Conservation (phyloP, 1,284 basidiomycete genomes). For the Cystobasidiaceae sp. region DNA sequence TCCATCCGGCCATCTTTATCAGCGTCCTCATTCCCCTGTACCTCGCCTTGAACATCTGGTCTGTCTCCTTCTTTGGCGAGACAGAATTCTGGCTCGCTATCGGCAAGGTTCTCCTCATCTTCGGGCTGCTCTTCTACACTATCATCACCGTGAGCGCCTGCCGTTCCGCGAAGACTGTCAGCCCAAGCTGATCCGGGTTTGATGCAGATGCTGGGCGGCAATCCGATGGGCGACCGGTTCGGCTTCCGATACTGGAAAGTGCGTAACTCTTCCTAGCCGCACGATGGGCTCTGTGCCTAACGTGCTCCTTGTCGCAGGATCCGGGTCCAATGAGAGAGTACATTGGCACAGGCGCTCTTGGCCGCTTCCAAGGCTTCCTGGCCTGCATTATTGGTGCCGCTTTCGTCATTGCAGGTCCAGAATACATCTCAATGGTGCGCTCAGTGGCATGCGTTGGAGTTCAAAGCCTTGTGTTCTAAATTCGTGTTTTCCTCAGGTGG, state of each 20-base stretch:
- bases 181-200: too few species aligned
- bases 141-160: too few species aligned
- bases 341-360: conserved; percentile 20
- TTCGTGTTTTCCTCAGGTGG: conserved; percentile 27
- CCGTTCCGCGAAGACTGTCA: too few species aligned
- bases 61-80: conserved; percentile 43
- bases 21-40: conserved; percentile 37
- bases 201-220: conserved; percentile 28
- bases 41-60: conserved; percentile 38
- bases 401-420: conserved; percentile 44
- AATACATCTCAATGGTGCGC: conserved; percentile 36
- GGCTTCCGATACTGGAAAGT: conserved; percentile 31
- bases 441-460: neutral
- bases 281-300: neutral
- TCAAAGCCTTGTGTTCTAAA: neutral
- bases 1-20: conserved; percentile 42
- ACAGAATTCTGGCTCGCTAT: conserved; percentile 43
- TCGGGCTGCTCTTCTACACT: conserved; percentile 44
- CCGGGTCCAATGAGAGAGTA: conserved; percentile 40
- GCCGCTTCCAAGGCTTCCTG: conserved; percentile 42
- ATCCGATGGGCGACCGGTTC: conserved; percentile 21
- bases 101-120: conserved; percentile 43
- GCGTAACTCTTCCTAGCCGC: neutral
- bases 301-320: conserved; percentile 38
- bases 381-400: conserved; percentile 40